Percentiles rank a stretch among this genome's conserved stretches.
phyloP scores from a whole-genome alignment of 345 rosid species.

The Citropsis articulata region DNA sequence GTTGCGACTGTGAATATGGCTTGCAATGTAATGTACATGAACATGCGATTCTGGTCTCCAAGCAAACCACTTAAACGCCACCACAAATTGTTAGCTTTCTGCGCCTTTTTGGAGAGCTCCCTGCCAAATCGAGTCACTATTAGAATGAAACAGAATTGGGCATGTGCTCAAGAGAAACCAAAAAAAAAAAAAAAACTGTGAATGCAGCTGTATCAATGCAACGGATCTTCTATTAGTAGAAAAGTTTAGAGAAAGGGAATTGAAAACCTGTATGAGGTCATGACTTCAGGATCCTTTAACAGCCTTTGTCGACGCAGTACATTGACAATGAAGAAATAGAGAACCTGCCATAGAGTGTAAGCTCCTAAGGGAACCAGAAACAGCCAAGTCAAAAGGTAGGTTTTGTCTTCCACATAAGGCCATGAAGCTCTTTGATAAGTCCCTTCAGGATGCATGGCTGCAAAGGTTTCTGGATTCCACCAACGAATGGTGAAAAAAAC shows the following conservation, averaged over 20 bases:
- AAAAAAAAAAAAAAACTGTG: neutral
- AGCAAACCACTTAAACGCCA: slow-evolving; percentile 83
- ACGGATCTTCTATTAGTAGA: neutral
- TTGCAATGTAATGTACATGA: slow-evolving; percentile 78
- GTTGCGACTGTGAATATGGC: slow-evolving; percentile 87
- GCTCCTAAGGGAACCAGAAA: slow-evolving; percentile 81
- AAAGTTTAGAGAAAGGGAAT: neutral
- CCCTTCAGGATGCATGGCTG: slow-evolving; percentile 88
- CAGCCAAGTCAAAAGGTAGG: slow-evolving; percentile 77
- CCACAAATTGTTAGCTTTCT: slow-evolving; percentile 81
- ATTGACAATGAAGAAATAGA: slow-evolving; percentile 85
- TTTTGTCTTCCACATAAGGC: slow-evolving; percentile 84
- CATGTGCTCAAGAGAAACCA: too few species aligned
- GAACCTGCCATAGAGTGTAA: slow-evolving; percentile 85
- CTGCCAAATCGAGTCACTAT: slow-evolving; percentile 24
- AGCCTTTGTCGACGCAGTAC: slow-evolving; percentile 89
- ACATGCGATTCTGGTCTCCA: slow-evolving; percentile 77
- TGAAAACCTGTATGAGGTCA: slow-evolving; percentile 89
- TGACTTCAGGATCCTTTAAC: slow-evolving; percentile 93
- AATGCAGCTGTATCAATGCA: neutral
- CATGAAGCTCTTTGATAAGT: slow-evolving; percentile 58
- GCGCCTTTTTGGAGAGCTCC: slow-evolving; percentile 87
- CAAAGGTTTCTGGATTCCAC: slow-evolving; percentile 95
- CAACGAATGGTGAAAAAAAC: slow-evolving; percentile 95
- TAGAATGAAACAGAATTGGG: neutral